Evolutionary conservation across 257 asterid species (phyloP).

Genomic region (Cruciata laevipes): DNA sequence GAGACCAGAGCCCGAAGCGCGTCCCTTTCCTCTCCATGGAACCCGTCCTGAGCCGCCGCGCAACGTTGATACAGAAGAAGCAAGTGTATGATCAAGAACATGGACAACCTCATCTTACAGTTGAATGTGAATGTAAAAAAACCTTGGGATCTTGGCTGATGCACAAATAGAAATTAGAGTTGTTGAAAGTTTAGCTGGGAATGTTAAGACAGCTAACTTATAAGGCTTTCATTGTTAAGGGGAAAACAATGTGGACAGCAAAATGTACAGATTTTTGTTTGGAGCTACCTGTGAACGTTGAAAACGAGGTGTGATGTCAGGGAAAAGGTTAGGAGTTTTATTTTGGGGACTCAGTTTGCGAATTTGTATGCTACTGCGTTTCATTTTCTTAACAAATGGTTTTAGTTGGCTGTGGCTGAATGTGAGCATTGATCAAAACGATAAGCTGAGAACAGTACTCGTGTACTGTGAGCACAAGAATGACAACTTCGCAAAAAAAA

Average conservation of each 20-base stretch:
- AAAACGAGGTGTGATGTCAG: constrained; percentile 23
- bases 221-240: constrained; percentile 25
- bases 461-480: background rate
- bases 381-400: background rate
- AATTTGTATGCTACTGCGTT: background rate
- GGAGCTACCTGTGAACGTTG: constrained; percentile 26
- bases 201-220: constrained; percentile 30
- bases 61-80: constrained; percentile 17
- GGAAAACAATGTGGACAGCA: constrained; percentile 36
- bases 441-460: background rate
- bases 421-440: background rate
- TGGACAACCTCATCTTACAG: constrained; percentile 25
- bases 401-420: background rate
- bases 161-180: constrained; percentile 11
- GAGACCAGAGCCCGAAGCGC: constrained; percentile 40
- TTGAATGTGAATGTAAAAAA: background rate
- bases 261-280: background rate
- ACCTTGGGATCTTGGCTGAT: background rate
- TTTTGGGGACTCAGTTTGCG: background rate
- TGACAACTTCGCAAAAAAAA: background rate
- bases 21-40: constrained; percentile 50
- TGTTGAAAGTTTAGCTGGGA: constrained; percentile 23
- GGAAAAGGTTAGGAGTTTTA: background rate
- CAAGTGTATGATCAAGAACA: constrained; percentile 17
- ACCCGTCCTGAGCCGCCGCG: constrained; percentile 26